These are phyloP conservation scores for Ochetophila trinervis DNA, from an alignment of 306 rosid genomes.

Conservation along the genomic window DNA sequence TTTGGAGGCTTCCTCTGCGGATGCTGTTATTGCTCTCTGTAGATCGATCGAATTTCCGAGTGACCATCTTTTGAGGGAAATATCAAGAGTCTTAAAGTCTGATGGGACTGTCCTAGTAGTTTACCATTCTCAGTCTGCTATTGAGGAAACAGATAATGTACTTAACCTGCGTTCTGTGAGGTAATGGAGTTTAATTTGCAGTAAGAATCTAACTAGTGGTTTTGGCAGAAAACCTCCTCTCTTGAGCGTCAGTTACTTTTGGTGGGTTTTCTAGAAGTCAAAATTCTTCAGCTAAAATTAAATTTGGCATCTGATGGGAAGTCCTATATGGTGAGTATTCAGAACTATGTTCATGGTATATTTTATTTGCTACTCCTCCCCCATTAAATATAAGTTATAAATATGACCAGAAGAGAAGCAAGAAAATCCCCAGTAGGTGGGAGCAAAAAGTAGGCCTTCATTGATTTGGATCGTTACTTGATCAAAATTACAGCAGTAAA, in stretches of 20 bases:
- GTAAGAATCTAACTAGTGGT: slow-evolving; percentile 25
- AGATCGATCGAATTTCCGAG: slow-evolving; percentile 51
- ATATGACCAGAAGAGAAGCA: not conserved
- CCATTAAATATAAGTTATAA: not conserved
- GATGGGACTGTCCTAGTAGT: slow-evolving; percentile 56
- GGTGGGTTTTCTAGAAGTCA: slow-evolving; percentile 72
- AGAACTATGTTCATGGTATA: slow-evolving; percentile 5
- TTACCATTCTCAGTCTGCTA: slow-evolving; percentile 43
- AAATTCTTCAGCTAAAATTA: slow-evolving; percentile 43
- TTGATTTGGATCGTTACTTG: not conserved
- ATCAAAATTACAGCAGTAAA: not conserved
- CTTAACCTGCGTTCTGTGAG: slow-evolving; percentile 16
- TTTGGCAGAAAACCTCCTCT: slow-evolving; percentile 48
- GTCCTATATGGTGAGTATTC: slow-evolving; percentile 48
- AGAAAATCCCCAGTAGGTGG: too few species aligned
- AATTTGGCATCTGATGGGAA: slow-evolving; percentile 24
- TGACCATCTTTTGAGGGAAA: slow-evolving; percentile 58
- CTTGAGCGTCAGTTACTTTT: slow-evolving; percentile 60
- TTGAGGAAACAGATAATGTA: slow-evolving; percentile 51
- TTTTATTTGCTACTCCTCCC: not conserved
- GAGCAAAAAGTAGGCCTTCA: not conserved
- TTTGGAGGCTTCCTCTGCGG: slow-evolving; percentile 60
- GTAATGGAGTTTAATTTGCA: slow-evolving; percentile 4
- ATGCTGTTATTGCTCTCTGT: slow-evolving; percentile 48
- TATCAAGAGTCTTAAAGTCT: slow-evolving; percentile 63